Evolutionary conservation across 129 eudicot species (phyloP).

Genomic region (Dittrichia graveolens): DNA sequence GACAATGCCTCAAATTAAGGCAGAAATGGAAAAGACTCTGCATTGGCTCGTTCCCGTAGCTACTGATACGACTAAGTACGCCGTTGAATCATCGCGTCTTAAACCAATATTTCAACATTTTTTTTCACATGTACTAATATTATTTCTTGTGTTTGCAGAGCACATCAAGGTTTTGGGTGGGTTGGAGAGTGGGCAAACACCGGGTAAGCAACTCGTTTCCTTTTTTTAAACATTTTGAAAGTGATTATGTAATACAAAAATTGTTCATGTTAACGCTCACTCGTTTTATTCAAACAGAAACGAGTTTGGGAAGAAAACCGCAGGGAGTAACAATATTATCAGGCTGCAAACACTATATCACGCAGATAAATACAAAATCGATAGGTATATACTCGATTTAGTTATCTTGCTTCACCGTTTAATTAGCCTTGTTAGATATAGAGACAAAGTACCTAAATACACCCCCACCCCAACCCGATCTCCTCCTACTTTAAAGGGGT

Average conservation of each 20-base stretch:
- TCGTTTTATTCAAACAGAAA: slow-evolving; percentile 45
- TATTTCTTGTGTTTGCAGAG: slow-evolving; percentile 49
- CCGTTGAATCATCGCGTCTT: neutral
- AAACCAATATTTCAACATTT: neutral
- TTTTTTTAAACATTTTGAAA: neutral
- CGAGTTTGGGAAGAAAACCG: slow-evolving; percentile 70
- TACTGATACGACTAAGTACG: too few relatives aligned
- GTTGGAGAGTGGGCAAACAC: slow-evolving; percentile 99
- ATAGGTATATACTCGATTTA: slow-evolving; percentile 68
- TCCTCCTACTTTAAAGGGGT: slow-evolving; percentile 50
- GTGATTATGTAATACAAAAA: neutral
- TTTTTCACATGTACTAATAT: slow-evolving; percentile 2
- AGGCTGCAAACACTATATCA: slow-evolving; percentile 90
- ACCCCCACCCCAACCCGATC: slow-evolving; percentile 43
- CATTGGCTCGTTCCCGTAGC: slow-evolving; percentile 96
- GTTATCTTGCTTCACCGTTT: slow-evolving; percentile 79
- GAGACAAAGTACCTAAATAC: slow-evolving; percentile 58
- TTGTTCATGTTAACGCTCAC: neutral
- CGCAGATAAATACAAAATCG: slow-evolving; percentile 75
- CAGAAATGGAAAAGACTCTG: slow-evolving; percentile 88
- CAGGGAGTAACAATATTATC: slow-evolving; percentile 47
- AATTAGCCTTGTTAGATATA: slow-evolving; percentile 58
- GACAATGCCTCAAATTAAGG: slow-evolving; percentile 78
- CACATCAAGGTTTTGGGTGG: slow-evolving; percentile 99
- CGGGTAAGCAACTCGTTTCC: slow-evolving; percentile 54